Base-by-base conservation (phyloP, 305 asterid genomes). In the Fraxinus platypoda region DNA sequence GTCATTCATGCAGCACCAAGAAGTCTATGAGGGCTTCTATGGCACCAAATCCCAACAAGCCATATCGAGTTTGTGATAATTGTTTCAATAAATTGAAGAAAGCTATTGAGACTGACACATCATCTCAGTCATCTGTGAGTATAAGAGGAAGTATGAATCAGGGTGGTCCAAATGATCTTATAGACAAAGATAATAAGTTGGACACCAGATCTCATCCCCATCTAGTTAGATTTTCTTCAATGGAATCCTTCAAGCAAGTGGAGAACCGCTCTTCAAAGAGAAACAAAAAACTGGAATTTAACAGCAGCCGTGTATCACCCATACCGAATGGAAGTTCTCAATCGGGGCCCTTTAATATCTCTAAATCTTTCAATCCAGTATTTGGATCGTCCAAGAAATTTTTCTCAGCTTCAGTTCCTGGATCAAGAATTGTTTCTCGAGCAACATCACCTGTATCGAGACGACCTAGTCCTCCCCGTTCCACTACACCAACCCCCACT, bases 11-110 rank as follows among this genome's bases (percentile, higher is more conserved):
- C 84, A 94, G 98, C 64, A 91, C 97, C 1, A 94, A 91, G 80
- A 95, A 94, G 88, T 96, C 98, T 0, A 15, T 90, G 80, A 91
- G 83, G 88, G 98, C 99, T 2, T 94, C 98, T 49, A 90, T 91
- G 66, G 97, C 99, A 74, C 99, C 99, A 4, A 96, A 95, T 81
- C 97, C 99, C 0, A 94, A 94, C 70, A 96, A 94, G 76, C 98
- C 98, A 30, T 97, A 96, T 82, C 92, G 99, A 11, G 98, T 94
- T 3, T 94, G 99, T 80, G 99, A 96, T 49, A 75, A 91, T 75
- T 96, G 99, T 80, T 91, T 88, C 91, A 87, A 23, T 82, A 92
- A 92, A 85, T 88, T 92, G 90, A 92, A 83, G 86, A 90, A 90
- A 87, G 86, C 93, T 75, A 85, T 86, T 74, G 93, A 88, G 81